A percentile compares a stretch with the other conserved stretches of the same genome.
phyloP scores from a whole-genome alignment of 2,329 filamentous ascomycete species.

The Thyridium curvatum region DNA sequence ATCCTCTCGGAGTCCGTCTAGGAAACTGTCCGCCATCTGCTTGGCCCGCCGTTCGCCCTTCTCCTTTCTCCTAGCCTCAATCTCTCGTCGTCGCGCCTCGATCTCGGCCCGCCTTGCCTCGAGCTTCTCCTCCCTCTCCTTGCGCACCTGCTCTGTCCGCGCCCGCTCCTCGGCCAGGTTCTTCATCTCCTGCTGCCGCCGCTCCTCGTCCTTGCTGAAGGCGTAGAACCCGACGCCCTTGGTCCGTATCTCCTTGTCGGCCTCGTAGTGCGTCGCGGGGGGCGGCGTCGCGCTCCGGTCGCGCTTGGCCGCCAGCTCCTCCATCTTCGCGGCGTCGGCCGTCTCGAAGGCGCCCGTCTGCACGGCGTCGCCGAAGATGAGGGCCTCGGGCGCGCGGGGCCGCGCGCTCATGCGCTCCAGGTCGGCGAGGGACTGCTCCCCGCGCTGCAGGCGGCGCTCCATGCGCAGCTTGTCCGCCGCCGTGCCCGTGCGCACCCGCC shows the following conservation, averaged over 20 bases:
- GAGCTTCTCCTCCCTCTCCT: conserved; percentile 48
- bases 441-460: conserved; percentile 49
- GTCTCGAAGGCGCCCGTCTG: conserved; percentile 80
- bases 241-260: conserved; percentile 72
- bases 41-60: conserved; percentile 33
- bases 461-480: conserved; percentile 60
- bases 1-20: conserved; percentile 25
- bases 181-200: conserved; percentile 66
- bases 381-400: conserved; percentile 56
- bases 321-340: conserved; percentile 68
- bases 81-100: conserved; percentile 55
- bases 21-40: conserved; percentile 27
- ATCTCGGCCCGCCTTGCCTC: conserved; percentile 55
- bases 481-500: conserved; percentile 70
- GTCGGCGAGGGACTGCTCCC: conserved; percentile 47
- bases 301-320: conserved; percentile 66
- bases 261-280: conserved; percentile 78
- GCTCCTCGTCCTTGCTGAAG: conserved; percentile 71
- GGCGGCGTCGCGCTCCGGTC: conserved; percentile 86
- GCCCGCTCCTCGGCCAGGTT: conserved; percentile 59
- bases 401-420: conserved; percentile 64
- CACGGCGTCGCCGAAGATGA: conserved; percentile 83
- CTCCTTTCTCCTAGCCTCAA: conserved; percentile 45
- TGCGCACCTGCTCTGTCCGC: conserved; percentile 60
- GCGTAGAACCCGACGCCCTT: conserved; percentile 90